Base-by-base conservation (phyloP, 768 basidiomycete genomes). In the Russula sp. region DNA sequence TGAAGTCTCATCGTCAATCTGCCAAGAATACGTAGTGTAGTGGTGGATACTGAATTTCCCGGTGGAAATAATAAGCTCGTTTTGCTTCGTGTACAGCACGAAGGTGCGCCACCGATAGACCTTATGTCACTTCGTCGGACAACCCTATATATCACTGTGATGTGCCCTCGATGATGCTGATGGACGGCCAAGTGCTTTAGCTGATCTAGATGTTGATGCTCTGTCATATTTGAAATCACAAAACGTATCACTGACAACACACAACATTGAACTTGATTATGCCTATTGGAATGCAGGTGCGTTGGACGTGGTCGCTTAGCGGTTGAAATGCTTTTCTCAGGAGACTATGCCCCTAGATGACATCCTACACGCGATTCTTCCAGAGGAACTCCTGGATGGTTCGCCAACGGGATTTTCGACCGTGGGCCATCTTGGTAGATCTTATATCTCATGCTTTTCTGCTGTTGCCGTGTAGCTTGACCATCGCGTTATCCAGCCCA, bases 281-380 rank as follows among this genome's bases (percentile, higher is more conserved):
- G 80, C 89, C 70, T 88, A 92, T 73, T 98, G 96, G 96, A 86
- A 83, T 2, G 83, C 91, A 52, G 88, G 94, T 93, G 69, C 61
- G 79, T 48, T 55, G 48, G 20, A 22, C 18, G 22, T 34, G 11
- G 39, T 56, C 35, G 18, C 31, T 11, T 14, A 35, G 13, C 9
- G 16, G 22, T 48, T 4, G 47, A 22, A 37, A 27, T 39, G 2
- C 7, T 22, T 55, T 20, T 35, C 57, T 35, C 18, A 34, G 45
- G 60, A 10, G n/a, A 1, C 57, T n/a, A 22, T 40, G 27, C 8
- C 60, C 22, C 59, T 57, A 95, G 94, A 91, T 71, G 91, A 98
- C 51, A 86, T 98, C 37, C 76, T 99, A 18, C 82, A 87, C 50
- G 82, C 87, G 11, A 80, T 94, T 55, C 79, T 99, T 9, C 97